These are phyloP conservation scores for Trichoderma erinaceum DNA, from an alignment of 495 filamentous ascomycete genomes.

Conservation along the genomic window DNA sequence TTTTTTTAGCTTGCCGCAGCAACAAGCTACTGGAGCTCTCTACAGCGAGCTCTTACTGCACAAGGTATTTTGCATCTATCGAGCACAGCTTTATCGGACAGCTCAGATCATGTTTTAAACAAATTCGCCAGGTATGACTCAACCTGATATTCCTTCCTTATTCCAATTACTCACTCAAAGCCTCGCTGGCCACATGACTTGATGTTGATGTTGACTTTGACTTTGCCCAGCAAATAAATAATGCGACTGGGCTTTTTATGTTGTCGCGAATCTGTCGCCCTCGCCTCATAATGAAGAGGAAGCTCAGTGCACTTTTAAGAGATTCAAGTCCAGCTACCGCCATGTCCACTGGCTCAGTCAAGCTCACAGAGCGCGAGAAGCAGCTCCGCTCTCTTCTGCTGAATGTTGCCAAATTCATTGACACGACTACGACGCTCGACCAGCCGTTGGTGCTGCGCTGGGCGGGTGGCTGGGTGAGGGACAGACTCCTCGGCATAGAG, in stretches of 20 bases:
- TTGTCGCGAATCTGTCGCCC: neutral
- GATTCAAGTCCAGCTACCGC: neutral
- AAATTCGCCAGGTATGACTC: too few species aligned
- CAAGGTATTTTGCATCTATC: too few species aligned
- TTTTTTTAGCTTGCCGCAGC: too few species aligned
- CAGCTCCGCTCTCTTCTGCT: slow-evolving; percentile 66
- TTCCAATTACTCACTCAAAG: neutral
- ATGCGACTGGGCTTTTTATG: slow-evolving; percentile 3
- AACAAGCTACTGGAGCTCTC: too few species aligned
- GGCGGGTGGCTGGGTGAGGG: slow-evolving; percentile 97
- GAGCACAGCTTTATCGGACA: too few species aligned
- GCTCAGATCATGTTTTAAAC: too few species aligned
- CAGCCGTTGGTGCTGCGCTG: slow-evolving; percentile 68
- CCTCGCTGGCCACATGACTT: neutral
- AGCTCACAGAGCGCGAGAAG: slow-evolving; percentile 60
- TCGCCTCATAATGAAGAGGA: slow-evolving; percentile 13
- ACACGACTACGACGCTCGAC: slow-evolving; percentile 32
- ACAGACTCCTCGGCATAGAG: slow-evolving; percentile 76
- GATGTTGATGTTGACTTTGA: too few species aligned
- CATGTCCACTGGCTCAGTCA: slow-evolving; percentile 28
- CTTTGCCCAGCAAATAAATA: neutral
- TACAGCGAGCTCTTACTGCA: too few species aligned
- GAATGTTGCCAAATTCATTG: slow-evolving; percentile 65
- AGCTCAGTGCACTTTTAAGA: neutral
- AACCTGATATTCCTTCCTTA: too few species aligned